Conservation (phyloP, 1,139 yeast species). For the Pichia inconspicua region DNA sequence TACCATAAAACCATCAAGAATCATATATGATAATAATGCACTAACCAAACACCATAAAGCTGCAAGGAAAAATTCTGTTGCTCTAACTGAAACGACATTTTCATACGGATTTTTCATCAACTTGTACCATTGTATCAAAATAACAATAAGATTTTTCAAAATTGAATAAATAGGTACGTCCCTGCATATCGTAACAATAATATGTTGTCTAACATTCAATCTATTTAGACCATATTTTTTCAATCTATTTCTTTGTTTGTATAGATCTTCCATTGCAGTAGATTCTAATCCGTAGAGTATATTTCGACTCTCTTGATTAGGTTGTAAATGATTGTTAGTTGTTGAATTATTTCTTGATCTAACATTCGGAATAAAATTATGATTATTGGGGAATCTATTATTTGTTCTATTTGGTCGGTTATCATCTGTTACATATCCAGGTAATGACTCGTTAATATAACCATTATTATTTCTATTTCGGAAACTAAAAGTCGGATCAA, state of each 20-base stretch:
- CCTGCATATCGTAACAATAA: slow-evolving; percentile 62
- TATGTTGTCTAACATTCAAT: slow-evolving; percentile 68
- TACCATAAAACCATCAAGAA: slow-evolving; percentile 82
- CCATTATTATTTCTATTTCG: not conserved
- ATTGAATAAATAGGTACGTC: slow-evolving; percentile 47
- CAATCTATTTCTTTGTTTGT: slow-evolving; percentile 29
- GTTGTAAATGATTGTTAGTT: not conserved
- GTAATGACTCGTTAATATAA: not conserved
- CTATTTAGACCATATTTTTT: slow-evolving; percentile 58
- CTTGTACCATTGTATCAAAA: slow-evolving; percentile 22
- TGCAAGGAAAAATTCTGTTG: slow-evolving; percentile 64
- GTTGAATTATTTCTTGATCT: not conserved
- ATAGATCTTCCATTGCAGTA: slow-evolving; percentile 24
- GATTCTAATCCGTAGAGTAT: slow-evolving; percentile 21
- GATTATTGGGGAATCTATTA: not conserved
- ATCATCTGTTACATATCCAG: slow-evolving; percentile 1
- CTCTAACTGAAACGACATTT: slow-evolving; percentile 46
- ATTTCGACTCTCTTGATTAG: not conserved
- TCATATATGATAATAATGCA: slow-evolving; percentile 75
- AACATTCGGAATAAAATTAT: not conserved
- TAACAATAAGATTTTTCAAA: slow-evolving; percentile 22
- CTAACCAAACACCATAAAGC: slow-evolving; percentile 82
- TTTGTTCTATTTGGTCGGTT: not conserved
- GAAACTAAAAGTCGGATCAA: slow-evolving; percentile 1
- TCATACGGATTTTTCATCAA: slow-evolving; percentile 15